Base-by-base conservation (phyloP, 176 grass and related monocot genomes). In the Musa troglodytarum region DNA sequence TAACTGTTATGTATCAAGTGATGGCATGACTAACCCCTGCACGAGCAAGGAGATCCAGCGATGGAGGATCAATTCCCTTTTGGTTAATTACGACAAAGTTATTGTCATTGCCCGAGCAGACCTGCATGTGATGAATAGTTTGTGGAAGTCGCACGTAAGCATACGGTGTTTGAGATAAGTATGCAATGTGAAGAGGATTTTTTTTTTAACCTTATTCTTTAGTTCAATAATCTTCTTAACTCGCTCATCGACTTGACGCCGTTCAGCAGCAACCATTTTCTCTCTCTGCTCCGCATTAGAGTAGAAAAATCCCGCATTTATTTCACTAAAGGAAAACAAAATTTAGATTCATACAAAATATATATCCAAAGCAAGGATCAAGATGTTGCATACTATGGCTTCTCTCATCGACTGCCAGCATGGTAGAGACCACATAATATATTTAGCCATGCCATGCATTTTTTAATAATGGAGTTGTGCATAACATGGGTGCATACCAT, bases 301-400 rank as follows among this genome's bases (percentile, higher is more conserved):
- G 84, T 99, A 98, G 83, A 99, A 94, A 75, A 99, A 99, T 22
- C 90, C 95, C 79, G 90, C 95, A 94, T 99, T 99, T 85, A 99
- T 87, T 89, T 99, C 95, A 87, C 90, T 94, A 82, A 74, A 1
- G 71, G 80, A 75, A 66, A 71, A 53, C 1, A 20, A 52, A 43
- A 50, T 53, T 92, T 53, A 89, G 82, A 72, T n/a, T 53, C 17
- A 52, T 11, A 69, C 19, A 43, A 43, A 43, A 56, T 10, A 21
- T 7, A 56, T 28, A 74, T 13, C 5, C 54, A 55, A 29, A 21
- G 8, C 16, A 69, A 28, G 43, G 7, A 70, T 20, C 17, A 61
- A 7, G 16, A 61, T 61, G 57, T 19, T 68, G 28, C 65, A 43
- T 43, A 43, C 34, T 43, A 43, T 43, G 34, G 34, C 4, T 43